Evolutionary conservation across 2,329 filamentous ascomycete species (phyloP).

Genomic region (Curvularia eragrostidis): DNA sequence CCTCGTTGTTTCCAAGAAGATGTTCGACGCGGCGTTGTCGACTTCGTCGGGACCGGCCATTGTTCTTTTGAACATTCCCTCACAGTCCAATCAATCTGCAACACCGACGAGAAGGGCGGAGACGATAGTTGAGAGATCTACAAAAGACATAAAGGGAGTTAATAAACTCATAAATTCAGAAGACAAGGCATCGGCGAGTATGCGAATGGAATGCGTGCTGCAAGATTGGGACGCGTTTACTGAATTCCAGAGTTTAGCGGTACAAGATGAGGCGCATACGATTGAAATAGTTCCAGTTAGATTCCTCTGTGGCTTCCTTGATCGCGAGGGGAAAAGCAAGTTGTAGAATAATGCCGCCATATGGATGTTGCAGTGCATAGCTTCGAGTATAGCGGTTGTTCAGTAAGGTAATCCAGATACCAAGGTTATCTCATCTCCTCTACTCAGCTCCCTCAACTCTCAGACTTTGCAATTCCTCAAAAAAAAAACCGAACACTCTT

Average conservation of each 20-base stretch:
- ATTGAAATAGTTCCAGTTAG: constrained; percentile 22
- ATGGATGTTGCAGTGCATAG: not conserved
- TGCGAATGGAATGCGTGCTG: constrained; percentile 20
- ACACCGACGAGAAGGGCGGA: constrained; percentile 16
- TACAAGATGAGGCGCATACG: constrained; percentile 6
- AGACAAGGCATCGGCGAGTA: constrained; percentile 21
- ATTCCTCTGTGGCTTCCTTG: constrained; percentile 28
- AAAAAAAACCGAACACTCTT: not conserved
- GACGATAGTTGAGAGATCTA: constrained; percentile 10
- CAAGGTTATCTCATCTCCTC: not conserved
- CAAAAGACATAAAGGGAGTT: constrained; percentile 14
- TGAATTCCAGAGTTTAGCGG: constrained; percentile 20
- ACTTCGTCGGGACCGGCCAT: constrained; percentile 22
- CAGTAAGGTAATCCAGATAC: not conserved
- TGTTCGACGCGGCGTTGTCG: not conserved
- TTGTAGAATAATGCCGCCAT: constrained; percentile 6
- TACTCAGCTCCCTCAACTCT: not conserved
- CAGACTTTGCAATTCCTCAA: too few relatives aligned
- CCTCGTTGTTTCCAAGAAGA: constrained; percentile 14
- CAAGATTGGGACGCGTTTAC: constrained; percentile 12
- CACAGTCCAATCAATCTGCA: constrained; percentile 10
- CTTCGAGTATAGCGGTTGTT: not conserved
- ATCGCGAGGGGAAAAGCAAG: constrained; percentile 20
- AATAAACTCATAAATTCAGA: constrained; percentile 14
- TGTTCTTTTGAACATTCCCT: constrained; percentile 24